Conservation (phyloP, 2,329 filamentous ascomycete species). For the Fusarium chlamydosporum region DNA sequence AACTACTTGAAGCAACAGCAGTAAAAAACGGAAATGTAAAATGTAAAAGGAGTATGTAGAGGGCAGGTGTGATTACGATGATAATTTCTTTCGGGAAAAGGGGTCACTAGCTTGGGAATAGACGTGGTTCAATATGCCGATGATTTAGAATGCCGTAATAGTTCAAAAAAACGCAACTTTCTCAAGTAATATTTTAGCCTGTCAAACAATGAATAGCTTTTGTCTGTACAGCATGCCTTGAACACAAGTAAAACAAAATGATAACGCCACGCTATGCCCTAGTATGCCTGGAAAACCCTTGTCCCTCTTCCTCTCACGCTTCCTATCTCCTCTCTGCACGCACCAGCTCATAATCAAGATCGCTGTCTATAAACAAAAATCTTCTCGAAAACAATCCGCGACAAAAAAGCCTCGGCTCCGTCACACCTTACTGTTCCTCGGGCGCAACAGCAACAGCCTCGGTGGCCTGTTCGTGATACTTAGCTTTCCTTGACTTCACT, state of each 20-base stretch:
- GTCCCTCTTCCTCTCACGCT: constrained; percentile 3
- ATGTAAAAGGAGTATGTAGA: constrained; percentile 32
- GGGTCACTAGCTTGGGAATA: constrained; percentile 26
- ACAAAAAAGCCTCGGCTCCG: constrained; percentile 28
- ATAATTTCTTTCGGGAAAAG: constrained; percentile 28
- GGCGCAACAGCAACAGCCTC: constrained; percentile 32
- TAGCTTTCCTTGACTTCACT: constrained; percentile 54
- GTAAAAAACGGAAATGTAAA: constrained; percentile 33
- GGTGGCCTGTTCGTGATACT: constrained; percentile 45
- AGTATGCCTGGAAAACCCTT: constrained; percentile 32
- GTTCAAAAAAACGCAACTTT: constrained; percentile 12
- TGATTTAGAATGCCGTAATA: not conserved
- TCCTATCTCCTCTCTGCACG: constrained; percentile 1
- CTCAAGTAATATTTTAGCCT: constrained; percentile 38
- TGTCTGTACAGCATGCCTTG: constrained; percentile 43
- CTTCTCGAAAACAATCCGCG: constrained; percentile 3
- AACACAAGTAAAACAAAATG: constrained; percentile 43
- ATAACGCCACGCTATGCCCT: constrained; percentile 56
- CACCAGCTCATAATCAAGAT: not conserved
- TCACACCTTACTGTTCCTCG: constrained; percentile 32
- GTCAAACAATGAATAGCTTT: constrained; percentile 38
- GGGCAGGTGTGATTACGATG: constrained; percentile 9
- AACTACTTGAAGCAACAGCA: constrained; percentile 60
- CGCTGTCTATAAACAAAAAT: constrained; percentile 16
- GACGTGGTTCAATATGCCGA: constrained; percentile 21